phyloP scores from a whole-genome alignment of 1,139 yeast genomes.

The Waltiozyma sp. region DNA sequence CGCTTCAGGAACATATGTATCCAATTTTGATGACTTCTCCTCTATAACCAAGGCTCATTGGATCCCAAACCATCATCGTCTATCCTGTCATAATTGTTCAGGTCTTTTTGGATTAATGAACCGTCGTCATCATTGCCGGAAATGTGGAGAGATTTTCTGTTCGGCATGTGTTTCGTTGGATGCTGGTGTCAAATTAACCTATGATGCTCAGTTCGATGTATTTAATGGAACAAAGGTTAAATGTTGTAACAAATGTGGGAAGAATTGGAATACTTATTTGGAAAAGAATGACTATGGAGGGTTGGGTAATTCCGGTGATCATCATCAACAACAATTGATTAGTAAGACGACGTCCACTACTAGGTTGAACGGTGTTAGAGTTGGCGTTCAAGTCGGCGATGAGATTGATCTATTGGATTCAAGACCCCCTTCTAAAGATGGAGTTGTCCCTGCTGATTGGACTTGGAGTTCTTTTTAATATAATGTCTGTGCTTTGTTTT shows the following conservation, averaged over 20 bases:
- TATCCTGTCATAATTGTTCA: slow-evolving; percentile 55
- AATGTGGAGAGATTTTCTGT: slow-evolving; percentile 89
- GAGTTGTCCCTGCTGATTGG: slow-evolving; percentile 19
- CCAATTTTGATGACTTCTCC: not conserved
- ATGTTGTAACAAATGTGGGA: slow-evolving; percentile 17
- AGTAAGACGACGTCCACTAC: slow-evolving; percentile 1
- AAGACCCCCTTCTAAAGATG: slow-evolving; percentile 1
- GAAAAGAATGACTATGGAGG: not conserved
- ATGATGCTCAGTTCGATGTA: slow-evolving; percentile 12
- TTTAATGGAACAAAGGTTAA: slow-evolving; percentile 10
- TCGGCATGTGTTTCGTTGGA: slow-evolving; percentile 10
- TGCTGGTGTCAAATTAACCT: slow-evolving; percentile 12
- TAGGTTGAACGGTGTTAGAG: not conserved
- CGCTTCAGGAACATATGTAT: not conserved
- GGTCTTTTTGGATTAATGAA: slow-evolving; percentile 60
- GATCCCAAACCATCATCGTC: slow-evolving; percentile 62
- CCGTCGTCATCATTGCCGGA: slow-evolving; percentile 87
- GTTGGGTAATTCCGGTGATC: not conserved
- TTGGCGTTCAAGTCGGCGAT: not conserved
- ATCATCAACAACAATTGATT: slow-evolving; percentile 3
- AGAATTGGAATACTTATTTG: slow-evolving; percentile 12
- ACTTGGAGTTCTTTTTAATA: slow-evolving; percentile 18
- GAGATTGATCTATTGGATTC: not conserved
- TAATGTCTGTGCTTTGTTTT: too few species aligned
- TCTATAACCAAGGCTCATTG: slow-evolving; percentile 49